Base-by-base conservation (phyloP, 2,329 filamentous ascomycete species). In the Cytospora schulzeri region DNA sequence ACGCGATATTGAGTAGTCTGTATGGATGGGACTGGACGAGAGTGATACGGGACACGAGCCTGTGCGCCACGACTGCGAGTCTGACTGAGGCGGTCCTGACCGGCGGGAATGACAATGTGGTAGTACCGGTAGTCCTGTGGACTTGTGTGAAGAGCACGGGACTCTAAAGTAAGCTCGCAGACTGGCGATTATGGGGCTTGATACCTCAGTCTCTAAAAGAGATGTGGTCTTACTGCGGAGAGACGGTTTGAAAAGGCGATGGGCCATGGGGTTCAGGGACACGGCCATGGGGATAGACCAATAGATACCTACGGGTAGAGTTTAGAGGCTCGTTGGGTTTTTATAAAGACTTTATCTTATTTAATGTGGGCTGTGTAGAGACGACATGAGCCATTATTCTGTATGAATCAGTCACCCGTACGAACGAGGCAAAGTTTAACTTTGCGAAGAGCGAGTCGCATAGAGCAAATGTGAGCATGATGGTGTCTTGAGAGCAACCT, bases 41-140 rank as follows among this genome's bases (percentile, higher is more conserved):
- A 86, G 87, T 91, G 26, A 80, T 88, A 69, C 87, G 88, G 5
- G 95, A 94, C 73, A 87, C 90, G 14, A 80, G 82, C 5, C 73
- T 91, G 56, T 96, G 93, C 69, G 93, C 91, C 8, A 83, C 84
- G 51, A 86, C 93, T 64, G 92, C 93, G 31, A 97, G 93, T 76
- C 82, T 97, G 70, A 96, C 95, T 60, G 95, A 99, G 79, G 93
- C 95, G 29, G 94, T 97, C 55, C 79, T 99, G 68, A 98, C 95
- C 17, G 95, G 95, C 2, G 95, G 94, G 33, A 99, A 99, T 76
- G 95, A 99, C 81, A 99, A 99, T 81, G 95, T 99, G 22, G 89
- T 98, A 68, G 94, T 98, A 68, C 95, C 95, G 4, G 87, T 99
- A 64, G 88, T 96, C 58, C 78, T 99, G 66, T 99, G 95, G 95